These are phyloP conservation scores for Brassica incana DNA, from an alignment of 345 rosid genomes.

Conservation along the genomic window DNA sequence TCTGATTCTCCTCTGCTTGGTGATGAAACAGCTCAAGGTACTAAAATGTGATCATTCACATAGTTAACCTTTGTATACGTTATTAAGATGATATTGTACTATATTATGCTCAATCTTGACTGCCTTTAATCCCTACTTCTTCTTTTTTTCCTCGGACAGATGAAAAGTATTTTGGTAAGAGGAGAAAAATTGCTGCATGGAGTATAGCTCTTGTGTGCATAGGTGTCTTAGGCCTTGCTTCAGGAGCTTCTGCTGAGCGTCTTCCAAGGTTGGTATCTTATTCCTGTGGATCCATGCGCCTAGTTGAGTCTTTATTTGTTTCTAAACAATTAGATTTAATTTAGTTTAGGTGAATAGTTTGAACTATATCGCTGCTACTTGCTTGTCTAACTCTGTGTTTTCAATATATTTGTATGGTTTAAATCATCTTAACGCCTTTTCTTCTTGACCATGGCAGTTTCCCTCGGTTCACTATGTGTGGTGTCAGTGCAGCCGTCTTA, in stretches of 20 bases:
- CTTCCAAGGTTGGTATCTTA: conserved; percentile 49
- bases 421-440: neutral
- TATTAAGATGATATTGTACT: neutral
- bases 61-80: no score
- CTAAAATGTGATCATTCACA: conserved; percentile 11
- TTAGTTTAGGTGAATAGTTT: conserved; percentile 4
- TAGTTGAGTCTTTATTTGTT: neutral
- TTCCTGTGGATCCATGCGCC: neutral
- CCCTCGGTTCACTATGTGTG: conserved; percentile 48
- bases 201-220: conserved; percentile 51
- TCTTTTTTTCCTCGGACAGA: conserved; percentile 35
- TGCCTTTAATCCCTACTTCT: neutral
- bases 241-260: conserved; percentile 52
- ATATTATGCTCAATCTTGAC: neutral
- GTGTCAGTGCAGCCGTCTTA: conserved; percentile 51
- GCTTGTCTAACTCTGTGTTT: neutral
- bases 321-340: neutral
- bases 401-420: neutral
- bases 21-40: conserved; percentile 45
- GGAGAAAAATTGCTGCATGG: conserved; percentile 64
- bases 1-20: conserved; percentile 43
- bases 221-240: conserved; percentile 55
- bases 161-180: conserved; percentile 43
- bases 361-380: neutral
- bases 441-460: conserved; percentile 39